Evolutionary conservation across 805 yeast species (phyloP), one percentile per base, ranked within the genome.

Genomic region (Suhomyces prunicola): DNA sequence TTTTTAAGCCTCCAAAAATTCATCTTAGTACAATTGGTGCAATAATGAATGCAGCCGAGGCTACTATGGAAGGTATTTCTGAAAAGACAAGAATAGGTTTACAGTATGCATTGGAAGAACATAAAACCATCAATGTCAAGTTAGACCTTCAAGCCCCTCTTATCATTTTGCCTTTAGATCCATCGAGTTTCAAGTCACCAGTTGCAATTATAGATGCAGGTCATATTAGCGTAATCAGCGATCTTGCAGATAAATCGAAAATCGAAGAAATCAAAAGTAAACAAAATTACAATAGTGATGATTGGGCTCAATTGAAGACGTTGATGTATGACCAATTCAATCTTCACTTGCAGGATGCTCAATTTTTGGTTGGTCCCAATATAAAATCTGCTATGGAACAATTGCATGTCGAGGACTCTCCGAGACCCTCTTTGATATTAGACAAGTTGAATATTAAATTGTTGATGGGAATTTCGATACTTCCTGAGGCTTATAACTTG

Each of bases 141-240:
- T 79, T 94, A 56, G 98, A 96, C 69, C 75, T 96, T 44, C 97
- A 92, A 64, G 96, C 98, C 0, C 99, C 99, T 0, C 74, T 94
- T 58, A 84, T 96, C 22, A 87, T 93, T 7, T 61, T 94, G 15
- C 99, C 99, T 0, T 74, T 90, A 31, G 89, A 90, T 62, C 88
- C 96, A 0, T 78, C 83, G 10, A 82, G 82, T 57, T 85, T 90
- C 84, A 78, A 86, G 41, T 85, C 97, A 0, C 96, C 97, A 0
- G 96, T 96, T 58, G 89, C 92, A 3, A 83, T 94, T 17, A 77
- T 94, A 50, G 98, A 94, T 76, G 97, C 97, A 6, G 99, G 99
- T 64, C 97, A 93, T 67, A 86, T 96, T 23, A 85, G 90, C 57
- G 83, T 94, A 13, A 71, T 76, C 1, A 89, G 97, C 64, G 94